Conservation (phyloP, 164 flowering plant genomes). For the Kalanchoe fedtschenkoi region DNA sequence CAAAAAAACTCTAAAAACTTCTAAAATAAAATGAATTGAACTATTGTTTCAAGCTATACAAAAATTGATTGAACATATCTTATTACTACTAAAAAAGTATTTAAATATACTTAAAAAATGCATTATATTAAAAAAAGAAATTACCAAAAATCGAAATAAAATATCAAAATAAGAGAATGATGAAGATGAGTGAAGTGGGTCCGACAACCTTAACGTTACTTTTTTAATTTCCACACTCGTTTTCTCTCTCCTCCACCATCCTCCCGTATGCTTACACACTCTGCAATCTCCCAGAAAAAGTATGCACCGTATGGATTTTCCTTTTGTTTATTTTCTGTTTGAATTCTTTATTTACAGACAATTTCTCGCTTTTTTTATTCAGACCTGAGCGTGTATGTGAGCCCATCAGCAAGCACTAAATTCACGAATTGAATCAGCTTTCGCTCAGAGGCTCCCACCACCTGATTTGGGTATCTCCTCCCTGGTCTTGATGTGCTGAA, state of each 20-base stretch:
- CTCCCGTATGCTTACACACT: background rate
- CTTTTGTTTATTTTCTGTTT: background rate
- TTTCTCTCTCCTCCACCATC: conserved; percentile 4
- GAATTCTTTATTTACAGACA: background rate
- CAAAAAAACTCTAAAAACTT: too few species aligned
- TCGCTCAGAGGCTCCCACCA: background rate
- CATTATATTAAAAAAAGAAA: background rate
- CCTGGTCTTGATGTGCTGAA: background rate
- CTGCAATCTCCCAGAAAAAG: too few species aligned
- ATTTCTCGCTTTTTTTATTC: background rate
- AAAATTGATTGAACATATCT: too few species aligned
- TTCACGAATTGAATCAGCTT: background rate
- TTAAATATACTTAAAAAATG: too few species aligned
- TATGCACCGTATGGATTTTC: too few species aligned
- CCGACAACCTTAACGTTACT: background rate
- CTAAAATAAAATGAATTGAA: too few species aligned
- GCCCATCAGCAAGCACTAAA: background rate
- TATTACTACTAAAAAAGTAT: too few species aligned
- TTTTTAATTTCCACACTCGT: background rate
- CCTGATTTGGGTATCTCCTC: conserved; percentile 1
- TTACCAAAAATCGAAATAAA: background rate
- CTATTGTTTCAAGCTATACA: too few species aligned
- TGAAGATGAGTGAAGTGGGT: background rate
- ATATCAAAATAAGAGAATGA: too few species aligned
- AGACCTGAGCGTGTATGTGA: background rate